These are phyloP conservation scores for Pneumocystis murina DNA, from an alignment of 1,139 yeast species.

Conservation along the genomic window DNA sequence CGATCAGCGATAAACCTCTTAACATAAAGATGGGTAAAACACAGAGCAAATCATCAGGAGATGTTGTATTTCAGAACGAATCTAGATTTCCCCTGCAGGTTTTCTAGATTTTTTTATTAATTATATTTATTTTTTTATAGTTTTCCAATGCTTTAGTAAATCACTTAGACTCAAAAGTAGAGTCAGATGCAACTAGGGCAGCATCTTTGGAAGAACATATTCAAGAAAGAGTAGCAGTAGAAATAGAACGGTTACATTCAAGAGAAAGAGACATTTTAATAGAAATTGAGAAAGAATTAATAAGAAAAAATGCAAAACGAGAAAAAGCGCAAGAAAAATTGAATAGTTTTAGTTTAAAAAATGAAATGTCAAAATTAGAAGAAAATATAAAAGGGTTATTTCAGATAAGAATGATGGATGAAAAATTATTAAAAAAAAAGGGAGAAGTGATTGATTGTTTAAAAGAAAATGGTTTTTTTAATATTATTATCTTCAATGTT, in stretches of 20 bases:
- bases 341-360: constrained; percentile 13
- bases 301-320: constrained; percentile 24
- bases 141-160: neutral
- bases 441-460: constrained; percentile 50
- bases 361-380: constrained; percentile 34
- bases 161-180: neutral
- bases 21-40: neutral
- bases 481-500: neutral
- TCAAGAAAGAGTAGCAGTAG: constrained; percentile 59
- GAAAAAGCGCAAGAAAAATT: constrained; percentile 22
- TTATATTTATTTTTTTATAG: neutral
- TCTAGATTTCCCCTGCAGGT: neutral
- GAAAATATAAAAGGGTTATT: constrained; percentile 26
- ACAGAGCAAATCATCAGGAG: neutral
- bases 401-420: constrained; percentile 26
- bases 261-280: constrained; percentile 46
- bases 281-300: constrained; percentile 30
- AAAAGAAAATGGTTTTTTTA: constrained; percentile 17
- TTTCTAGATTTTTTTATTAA: neutral
- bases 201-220: constrained; percentile 66
- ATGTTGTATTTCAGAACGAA: neutral
- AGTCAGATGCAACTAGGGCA: constrained; percentile 39
- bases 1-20: neutral
- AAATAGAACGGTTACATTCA: constrained; percentile 45
- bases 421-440: constrained; percentile 35